phyloP scores from a whole-genome alignment of 2,329 filamentous ascomycete species.

The Paecilomyces sp. region DNA sequence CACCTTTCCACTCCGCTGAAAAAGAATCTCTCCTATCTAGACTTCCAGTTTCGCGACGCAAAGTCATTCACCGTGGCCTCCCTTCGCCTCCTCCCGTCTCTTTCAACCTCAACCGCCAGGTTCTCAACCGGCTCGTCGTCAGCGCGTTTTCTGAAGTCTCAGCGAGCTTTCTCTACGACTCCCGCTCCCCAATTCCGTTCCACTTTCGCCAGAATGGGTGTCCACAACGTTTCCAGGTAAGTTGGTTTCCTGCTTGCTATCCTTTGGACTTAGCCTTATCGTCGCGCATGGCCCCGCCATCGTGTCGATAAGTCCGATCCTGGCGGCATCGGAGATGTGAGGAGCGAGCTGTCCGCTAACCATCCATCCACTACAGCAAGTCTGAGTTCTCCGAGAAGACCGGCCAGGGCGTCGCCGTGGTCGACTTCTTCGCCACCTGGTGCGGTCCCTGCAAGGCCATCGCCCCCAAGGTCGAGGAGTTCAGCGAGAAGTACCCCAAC shows the following conservation, averaged over 20 bases:
- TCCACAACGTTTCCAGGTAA: conserved; percentile 37
- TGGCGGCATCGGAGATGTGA: too few species aligned
- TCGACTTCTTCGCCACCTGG: conserved; percentile 87
- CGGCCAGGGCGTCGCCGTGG: conserved; percentile 50
- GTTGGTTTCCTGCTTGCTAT: conserved; percentile 12
- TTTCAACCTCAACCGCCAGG: conserved; percentile 9
- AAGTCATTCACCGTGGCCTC: conserved; percentile 22
- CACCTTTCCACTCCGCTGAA: conserved; percentile 5
- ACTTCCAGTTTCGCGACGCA: conserved; percentile 2
- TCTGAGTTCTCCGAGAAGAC: conserved; percentile 51
- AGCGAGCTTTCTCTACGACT: conserved; percentile 20
- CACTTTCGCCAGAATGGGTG: conserved; percentile 38
- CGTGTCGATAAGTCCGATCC: too few species aligned
- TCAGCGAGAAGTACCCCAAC: conserved; percentile 48
- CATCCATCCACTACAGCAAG: conserved; percentile 39
- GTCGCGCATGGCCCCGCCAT: conserved; percentile 7
- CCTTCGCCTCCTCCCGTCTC: conserved; percentile 10
- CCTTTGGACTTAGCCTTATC: conserved; percentile 4
- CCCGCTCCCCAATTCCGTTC: conserved; percentile 33
- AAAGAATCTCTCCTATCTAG: not conserved
- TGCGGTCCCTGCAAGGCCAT: conserved; percentile 95
- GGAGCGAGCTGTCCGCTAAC: conserved; percentile 6
- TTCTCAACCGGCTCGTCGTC: conserved; percentile 2
- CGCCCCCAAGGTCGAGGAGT: conserved; percentile 65
- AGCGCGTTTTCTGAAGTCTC: conserved; percentile 1